Evolutionary conservation across 805 yeast species (phyloP).

Genomic region (Lipomyces sp.): DNA sequence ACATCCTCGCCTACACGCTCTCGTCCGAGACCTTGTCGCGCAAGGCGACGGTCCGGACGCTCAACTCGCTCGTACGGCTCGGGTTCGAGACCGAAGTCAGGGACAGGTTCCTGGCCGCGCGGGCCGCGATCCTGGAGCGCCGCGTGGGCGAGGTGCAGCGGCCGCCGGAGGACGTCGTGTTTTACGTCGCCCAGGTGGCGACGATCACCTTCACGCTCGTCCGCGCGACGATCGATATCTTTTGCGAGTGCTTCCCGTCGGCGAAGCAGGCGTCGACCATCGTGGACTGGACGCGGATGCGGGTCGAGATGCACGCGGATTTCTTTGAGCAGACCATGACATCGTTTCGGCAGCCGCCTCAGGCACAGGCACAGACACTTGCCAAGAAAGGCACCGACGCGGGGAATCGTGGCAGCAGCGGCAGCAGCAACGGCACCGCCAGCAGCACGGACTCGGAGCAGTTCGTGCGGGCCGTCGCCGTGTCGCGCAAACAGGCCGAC

Average conservation of each 20-base stretch:
- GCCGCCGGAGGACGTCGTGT: conserved; percentile 41
- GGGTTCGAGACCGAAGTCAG: conserved; percentile 50
- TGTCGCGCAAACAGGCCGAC: conserved; percentile 23
- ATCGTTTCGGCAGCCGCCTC: conserved; percentile 46
- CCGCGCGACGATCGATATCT: conserved; percentile 55
- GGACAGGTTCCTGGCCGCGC: conserved; percentile 47
- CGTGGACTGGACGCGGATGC: conserved; percentile 73
- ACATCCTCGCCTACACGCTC: conserved; percentile 40
- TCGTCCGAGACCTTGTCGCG: conserved; percentile 36
- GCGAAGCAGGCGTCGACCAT: conserved; percentile 52
- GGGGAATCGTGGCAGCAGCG: not conserved
- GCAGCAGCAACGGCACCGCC: too few species aligned
- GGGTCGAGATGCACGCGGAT: conserved; percentile 56
- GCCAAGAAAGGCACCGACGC: conserved; percentile 20
- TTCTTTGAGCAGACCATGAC: conserved; percentile 64
- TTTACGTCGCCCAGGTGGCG: conserved; percentile 58
- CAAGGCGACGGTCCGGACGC: conserved; percentile 32
- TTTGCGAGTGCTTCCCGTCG: conserved; percentile 50
- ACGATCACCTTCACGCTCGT: conserved; percentile 60
- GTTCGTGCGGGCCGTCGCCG: conserved; percentile 15
- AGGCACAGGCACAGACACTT: too few species aligned
- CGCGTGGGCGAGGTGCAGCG: conserved; percentile 54
- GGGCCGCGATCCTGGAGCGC: conserved; percentile 47
- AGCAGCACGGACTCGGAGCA: conserved; percentile 5
- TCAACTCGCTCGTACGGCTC: conserved; percentile 41